Evolutionary conservation across 345 rosid species (phyloP).

Genomic region (Iberis pinnata): DNA sequence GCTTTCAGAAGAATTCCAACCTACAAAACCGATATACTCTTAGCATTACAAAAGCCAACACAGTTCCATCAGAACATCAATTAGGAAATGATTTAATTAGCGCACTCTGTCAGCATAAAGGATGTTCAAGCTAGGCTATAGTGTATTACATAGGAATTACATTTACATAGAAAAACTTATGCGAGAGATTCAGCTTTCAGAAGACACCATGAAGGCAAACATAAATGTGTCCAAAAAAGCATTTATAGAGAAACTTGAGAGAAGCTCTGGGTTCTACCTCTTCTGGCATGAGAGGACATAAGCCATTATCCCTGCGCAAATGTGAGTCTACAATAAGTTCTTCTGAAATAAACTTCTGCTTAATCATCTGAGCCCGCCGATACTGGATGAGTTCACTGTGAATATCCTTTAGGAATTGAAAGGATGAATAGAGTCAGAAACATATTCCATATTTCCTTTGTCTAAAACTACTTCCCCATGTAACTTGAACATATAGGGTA

Average conservation of each 20-base stretch:
- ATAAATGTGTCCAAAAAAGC: slow-evolving; percentile 2
- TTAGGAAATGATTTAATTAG: slow-evolving; percentile 12
- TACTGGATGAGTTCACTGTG: slow-evolving; percentile 92
- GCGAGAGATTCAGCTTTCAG: slow-evolving; percentile 11
- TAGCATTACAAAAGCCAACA: slow-evolving; percentile 16
- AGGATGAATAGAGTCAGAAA: slow-evolving; percentile 24
- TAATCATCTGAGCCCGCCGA: slow-evolving; percentile 83
- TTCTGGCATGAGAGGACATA: slow-evolving; percentile 97
- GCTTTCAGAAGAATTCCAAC: slow-evolving; percentile 88
- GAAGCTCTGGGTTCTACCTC: slow-evolving; percentile 43
- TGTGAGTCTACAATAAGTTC: slow-evolving; percentile 55
- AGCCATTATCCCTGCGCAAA: slow-evolving; percentile 68
- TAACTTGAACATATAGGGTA: slow-evolving; percentile 18
- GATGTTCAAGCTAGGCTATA: slow-evolving; percentile 7
- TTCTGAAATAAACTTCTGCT: slow-evolving; percentile 60
- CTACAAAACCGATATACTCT: slow-evolving; percentile 38
- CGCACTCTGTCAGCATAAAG: slow-evolving; percentile 4
- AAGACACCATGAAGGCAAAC: slow-evolving; percentile 11
- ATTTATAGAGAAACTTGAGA: slow-evolving; percentile 13
- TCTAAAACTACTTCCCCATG: slow-evolving; percentile 7
- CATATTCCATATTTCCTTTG: background rate
- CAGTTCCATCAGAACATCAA: slow-evolving; percentile 13
- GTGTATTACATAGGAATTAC: background rate
- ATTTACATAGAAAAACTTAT: background rate
- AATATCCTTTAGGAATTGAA: slow-evolving; percentile 55